These are phyloP conservation scores for Chlorella sorokiniana DNA, from an alignment of 139 green algal genomes.

Conservation along the genomic window DNA sequence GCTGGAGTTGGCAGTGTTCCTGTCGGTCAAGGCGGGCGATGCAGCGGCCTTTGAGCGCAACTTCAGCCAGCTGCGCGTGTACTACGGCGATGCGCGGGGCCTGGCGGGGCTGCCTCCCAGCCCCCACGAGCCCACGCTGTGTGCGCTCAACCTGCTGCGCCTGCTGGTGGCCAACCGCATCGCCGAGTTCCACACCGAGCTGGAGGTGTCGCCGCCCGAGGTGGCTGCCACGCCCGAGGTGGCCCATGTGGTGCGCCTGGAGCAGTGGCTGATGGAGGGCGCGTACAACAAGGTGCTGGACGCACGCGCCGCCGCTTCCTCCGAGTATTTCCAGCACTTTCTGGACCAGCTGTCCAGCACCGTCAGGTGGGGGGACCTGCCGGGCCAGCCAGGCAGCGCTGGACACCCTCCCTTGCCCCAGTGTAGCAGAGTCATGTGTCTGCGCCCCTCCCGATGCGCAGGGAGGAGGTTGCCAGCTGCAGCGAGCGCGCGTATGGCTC, in stretches of 20 bases:
- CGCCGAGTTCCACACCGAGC: constrained; percentile 97
- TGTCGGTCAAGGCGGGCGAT: constrained; percentile 78
- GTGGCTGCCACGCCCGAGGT: constrained; percentile 11
- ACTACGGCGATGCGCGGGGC: constrained; percentile 77
- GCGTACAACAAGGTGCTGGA: constrained; percentile 89
- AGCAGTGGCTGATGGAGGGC: constrained; percentile 97
- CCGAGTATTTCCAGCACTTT: constrained; percentile 67
- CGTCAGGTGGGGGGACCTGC: constrained; percentile 58
- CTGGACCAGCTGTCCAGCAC: constrained; percentile 84
- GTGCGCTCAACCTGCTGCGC: constrained; percentile 89
- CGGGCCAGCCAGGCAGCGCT: background rate
- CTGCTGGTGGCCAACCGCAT: constrained; percentile 95
- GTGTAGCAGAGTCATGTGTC: no score
- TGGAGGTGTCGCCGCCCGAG: constrained; percentile 72
- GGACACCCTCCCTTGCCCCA: no score
- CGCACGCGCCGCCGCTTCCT: background rate
- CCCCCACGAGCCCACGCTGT: constrained; percentile 66
- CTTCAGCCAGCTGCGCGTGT: constrained; percentile 87
- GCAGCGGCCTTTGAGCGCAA: constrained; percentile 89
- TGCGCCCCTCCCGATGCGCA: constrained; percentile 18
- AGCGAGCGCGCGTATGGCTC: constrained; percentile 85
- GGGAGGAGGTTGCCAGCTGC: constrained; percentile 94
- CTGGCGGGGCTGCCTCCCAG: constrained; percentile 64
- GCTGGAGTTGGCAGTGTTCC: constrained; percentile 86
- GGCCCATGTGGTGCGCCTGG: constrained; percentile 77